These are phyloP conservation scores for Periconia sp. DNA, from an alignment of 2,329 filamentous ascomycete species.

Conservation along the genomic window DNA sequence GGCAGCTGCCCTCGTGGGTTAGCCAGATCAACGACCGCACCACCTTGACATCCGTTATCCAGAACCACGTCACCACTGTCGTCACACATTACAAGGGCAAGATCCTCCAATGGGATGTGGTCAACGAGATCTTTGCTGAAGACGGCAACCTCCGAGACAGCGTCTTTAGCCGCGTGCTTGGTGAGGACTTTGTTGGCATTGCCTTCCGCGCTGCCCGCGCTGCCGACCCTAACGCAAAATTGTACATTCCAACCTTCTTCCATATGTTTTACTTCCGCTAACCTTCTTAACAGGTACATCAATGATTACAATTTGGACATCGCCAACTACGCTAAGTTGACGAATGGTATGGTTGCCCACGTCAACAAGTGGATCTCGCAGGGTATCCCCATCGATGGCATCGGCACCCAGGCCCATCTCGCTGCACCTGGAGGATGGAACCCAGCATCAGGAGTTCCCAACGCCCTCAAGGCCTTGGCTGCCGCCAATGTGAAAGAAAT, in stretches of 20 bases:
- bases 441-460: neutral
- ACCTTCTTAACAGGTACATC: no score
- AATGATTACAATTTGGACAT: conserved; percentile 67
- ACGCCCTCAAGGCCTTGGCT: conserved; percentile 10
- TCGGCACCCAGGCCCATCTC: conserved; percentile 63
- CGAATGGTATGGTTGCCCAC: conserved; percentile 32
- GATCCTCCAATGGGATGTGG: conserved; percentile 42
- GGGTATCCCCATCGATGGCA: conserved; percentile 57
- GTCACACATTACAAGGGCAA: conserved; percentile 41
- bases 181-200: conserved; percentile 58
- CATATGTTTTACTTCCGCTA: no score
- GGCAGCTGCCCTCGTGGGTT: conserved; percentile 42
- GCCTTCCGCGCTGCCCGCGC: conserved; percentile 60
- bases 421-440: neutral
- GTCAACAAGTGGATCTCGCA: conserved; percentile 42
- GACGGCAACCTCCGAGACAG: conserved; percentile 56
- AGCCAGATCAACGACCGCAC: conserved; percentile 37
- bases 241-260: no score
- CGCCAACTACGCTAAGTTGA: conserved; percentile 45
- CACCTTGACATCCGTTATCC: conserved; percentile 41
- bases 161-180: conserved; percentile 60
- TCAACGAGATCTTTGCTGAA: conserved; percentile 56
- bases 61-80: conserved; percentile 42
- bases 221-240: conserved; percentile 60
- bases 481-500: conserved; percentile 58